Evolutionary conservation across 192 early-diverging fungal genomes (phyloP).

Genomic region (Coemansia sp.): DNA sequence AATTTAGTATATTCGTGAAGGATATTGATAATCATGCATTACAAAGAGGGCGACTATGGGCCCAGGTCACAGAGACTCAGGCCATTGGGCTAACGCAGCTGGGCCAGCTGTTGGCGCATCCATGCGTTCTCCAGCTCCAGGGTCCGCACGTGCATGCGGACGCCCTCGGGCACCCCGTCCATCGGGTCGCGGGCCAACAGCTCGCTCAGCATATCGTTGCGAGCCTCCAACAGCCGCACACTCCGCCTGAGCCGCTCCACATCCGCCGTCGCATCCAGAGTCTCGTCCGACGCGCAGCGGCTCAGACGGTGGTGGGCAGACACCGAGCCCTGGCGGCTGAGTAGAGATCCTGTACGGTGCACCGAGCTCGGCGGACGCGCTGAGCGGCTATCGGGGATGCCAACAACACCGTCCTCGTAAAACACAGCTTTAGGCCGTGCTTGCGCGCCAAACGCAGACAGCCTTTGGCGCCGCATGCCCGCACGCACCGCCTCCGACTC

Average conservation of each 20-base stretch:
- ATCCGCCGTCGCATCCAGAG: constrained; percentile 19
- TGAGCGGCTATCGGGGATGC: background rate
- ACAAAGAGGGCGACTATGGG: background rate
- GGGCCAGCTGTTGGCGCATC: constrained; percentile 33
- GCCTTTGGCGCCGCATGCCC: constrained; percentile 2
- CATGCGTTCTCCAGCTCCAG: constrained; percentile 52
- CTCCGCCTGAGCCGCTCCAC: constrained; percentile 23
- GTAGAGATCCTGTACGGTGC: background rate
- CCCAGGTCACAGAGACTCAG: background rate
- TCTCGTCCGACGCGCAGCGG: constrained; percentile 34
- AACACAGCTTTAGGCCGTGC: constrained; percentile 19
- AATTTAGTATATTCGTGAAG: too few relatives aligned
- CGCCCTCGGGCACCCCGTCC: constrained; percentile 25
- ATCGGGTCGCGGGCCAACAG: constrained; percentile 22
- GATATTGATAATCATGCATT: background rate
- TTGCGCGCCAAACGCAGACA: constrained; percentile 5
- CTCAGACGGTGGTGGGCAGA: constrained; percentile 8
- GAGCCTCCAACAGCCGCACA: constrained; percentile 27
- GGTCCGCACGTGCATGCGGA: constrained; percentile 32
- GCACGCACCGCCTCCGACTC: constrained; percentile 3
- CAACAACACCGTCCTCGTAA: constrained; percentile 18
- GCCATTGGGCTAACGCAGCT: background rate
- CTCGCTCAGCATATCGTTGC: constrained; percentile 44
- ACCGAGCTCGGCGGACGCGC: background rate
- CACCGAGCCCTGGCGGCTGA: constrained; percentile 2